These are phyloP conservation scores for Parathielavia hyrcaniae DNA, from an alignment of 495 filamentous ascomycete species.

Conservation along the genomic window DNA sequence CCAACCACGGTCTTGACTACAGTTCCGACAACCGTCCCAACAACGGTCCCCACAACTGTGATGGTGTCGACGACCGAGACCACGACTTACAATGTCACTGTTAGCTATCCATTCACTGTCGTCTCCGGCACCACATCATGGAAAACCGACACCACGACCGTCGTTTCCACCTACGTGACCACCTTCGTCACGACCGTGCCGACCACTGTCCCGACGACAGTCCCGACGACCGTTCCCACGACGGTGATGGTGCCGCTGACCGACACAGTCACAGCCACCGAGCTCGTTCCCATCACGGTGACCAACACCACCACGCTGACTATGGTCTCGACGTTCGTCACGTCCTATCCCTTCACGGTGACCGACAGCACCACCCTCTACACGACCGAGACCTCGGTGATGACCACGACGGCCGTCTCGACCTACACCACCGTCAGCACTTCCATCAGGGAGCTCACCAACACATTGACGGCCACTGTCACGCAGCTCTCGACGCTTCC, in stretches of 20 bases:
- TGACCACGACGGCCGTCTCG: constrained; percentile 23
- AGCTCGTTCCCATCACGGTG: constrained; percentile 13
- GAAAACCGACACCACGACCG: background rate
- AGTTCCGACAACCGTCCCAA: background rate
- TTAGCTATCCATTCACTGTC: constrained; percentile 14
- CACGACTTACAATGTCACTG: constrained; percentile 1
- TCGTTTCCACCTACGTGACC: constrained; percentile 6
- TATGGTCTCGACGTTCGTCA: constrained; percentile 22
- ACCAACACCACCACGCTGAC: constrained; percentile 18
- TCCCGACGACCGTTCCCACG: background rate
- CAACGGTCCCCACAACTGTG: constrained; percentile 12
- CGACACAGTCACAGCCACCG: constrained; percentile 2
- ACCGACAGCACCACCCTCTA: constrained; percentile 29
- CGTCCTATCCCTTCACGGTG: constrained; percentile 24
- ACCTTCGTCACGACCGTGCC: background rate
- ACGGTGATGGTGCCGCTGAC: background rate
- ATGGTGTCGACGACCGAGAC: constrained; percentile 11
- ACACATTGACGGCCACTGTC: constrained; percentile 15
- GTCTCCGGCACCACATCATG: constrained; percentile 11
- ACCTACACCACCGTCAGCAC: constrained; percentile 28
- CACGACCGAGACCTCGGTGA: constrained; percentile 17
- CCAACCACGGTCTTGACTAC: constrained; percentile 12
- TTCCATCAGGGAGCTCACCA: constrained; percentile 20
- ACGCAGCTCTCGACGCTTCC: constrained; percentile 9
- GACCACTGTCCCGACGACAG: background rate